Conservation (phyloP, 2,329 filamentous ascomycete species). For the Exophiala spinifera region DNA sequence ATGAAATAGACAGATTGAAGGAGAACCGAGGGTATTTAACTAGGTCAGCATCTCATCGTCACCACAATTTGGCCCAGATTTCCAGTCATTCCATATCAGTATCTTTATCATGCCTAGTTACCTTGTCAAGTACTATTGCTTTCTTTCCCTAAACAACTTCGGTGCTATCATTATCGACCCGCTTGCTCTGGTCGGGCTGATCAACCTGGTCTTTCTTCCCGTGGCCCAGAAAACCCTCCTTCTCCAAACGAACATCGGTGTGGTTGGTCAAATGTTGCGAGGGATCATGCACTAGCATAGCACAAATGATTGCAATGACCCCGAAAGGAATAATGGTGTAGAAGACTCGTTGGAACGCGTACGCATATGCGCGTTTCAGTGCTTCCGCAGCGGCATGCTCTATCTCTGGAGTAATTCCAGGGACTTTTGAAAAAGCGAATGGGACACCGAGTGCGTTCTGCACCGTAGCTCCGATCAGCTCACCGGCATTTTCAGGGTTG, state of each 20-base stretch:
- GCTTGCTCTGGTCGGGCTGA: too few relatives aligned
- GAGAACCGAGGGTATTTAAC: too few relatives aligned
- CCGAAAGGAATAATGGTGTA: constrained; percentile 26
- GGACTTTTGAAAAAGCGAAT: constrained; percentile 31
- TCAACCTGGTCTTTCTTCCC: too few relatives aligned
- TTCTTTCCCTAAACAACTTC: too few relatives aligned
- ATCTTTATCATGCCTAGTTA: too few relatives aligned
- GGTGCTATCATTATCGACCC: too few relatives aligned
- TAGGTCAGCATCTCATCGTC: too few relatives aligned
- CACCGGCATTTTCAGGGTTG: constrained; percentile 37
- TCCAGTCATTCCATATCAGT: too few relatives aligned
- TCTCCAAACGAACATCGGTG: constrained; percentile 13
- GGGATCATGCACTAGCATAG: constrained; percentile 13
- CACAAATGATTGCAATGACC: constrained; percentile 18
- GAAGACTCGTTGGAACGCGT: constrained; percentile 46
- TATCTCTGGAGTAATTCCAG: constrained; percentile 37
- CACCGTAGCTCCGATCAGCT: constrained; percentile 36
- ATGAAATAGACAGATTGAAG: too few relatives aligned
- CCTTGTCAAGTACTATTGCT: too few relatives aligned
- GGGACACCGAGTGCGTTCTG: constrained; percentile 31
- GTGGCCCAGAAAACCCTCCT: too few relatives aligned
- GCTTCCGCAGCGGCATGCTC: constrained; percentile 35
- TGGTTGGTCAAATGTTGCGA: constrained; percentile 19
- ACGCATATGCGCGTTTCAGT: constrained; percentile 42
- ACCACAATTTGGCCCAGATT: too few relatives aligned